Evolutionary conservation across 257 asterid genomes (phyloP).

Genomic region (Nicotiana knightiana): DNA sequence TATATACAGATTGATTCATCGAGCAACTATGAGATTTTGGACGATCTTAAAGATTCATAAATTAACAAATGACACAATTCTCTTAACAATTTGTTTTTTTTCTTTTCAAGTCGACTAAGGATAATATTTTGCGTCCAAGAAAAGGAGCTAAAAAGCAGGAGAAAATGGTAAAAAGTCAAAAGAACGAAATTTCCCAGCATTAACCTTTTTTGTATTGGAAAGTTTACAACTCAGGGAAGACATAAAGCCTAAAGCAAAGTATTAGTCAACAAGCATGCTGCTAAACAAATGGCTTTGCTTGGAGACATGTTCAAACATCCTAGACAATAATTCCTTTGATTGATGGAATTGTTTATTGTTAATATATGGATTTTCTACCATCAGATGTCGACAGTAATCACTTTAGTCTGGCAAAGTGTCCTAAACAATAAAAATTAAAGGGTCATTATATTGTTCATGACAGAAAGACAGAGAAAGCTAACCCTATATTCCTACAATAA

Average conservation of each 20-base stretch:
- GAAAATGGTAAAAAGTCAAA: not conserved
- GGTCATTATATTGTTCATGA: not conserved
- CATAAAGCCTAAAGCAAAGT: not conserved
- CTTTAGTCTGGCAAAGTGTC: not conserved
- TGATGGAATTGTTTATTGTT: not conserved
- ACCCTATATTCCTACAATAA: not conserved
- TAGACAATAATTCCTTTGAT: constrained; percentile 13
- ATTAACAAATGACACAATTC: not conserved
- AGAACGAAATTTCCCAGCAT: not conserved
- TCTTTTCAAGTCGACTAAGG: not conserved
- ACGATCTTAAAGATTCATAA: not conserved
- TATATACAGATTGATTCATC: not conserved
- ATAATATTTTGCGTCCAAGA: not conserved
- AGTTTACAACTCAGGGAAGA: not conserved
- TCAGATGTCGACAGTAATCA: constrained; percentile 3
- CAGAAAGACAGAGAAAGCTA: not conserved
- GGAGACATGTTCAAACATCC: constrained; percentile 17
- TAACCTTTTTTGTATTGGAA: not conserved
- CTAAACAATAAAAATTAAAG: not conserved
- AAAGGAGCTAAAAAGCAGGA: not conserved
- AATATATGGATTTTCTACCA: not conserved
- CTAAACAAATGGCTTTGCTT: constrained; percentile 13
- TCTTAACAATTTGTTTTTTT: not conserved
- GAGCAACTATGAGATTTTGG: not conserved
- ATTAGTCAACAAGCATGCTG: constrained; percentile 15